Percentiles rank a stretch among this genome's conserved stretches.
Conservation (phyloP, 805 yeast species). For the Schwanniomyces sp. region DNA sequence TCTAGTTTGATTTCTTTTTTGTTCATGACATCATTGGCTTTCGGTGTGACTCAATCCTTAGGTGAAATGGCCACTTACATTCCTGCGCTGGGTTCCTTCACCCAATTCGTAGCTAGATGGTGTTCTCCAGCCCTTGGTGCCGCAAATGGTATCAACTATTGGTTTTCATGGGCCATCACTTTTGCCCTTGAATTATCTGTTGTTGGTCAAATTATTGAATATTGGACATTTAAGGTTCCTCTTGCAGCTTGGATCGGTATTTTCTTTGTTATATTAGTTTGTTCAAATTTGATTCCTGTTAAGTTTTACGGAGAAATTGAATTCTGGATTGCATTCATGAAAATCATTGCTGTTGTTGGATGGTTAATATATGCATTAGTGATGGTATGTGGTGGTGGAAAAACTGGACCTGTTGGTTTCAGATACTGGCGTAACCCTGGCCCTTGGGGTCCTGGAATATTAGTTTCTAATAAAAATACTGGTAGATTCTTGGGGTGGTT, state of each 20-base stretch:
- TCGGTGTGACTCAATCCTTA: slow-evolving; percentile 64
- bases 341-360: slow-evolving; percentile 70
- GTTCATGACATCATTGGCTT: slow-evolving; percentile 66
- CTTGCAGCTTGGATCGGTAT: slow-evolving; percentile 71
- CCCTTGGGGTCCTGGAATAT: slow-evolving; percentile 67
- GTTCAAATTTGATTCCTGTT: slow-evolving; percentile 64
- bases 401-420: slow-evolving; percentile 70
- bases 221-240: slow-evolving; percentile 71
- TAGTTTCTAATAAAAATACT: slow-evolving; percentile 47
- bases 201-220: slow-evolving; percentile 62
- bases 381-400: slow-evolving; percentile 77
- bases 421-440: slow-evolving; percentile 82
- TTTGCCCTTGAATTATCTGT: slow-evolving; percentile 73
- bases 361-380: slow-evolving; percentile 64
- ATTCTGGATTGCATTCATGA: slow-evolving; percentile 69
- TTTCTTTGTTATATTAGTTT: slow-evolving; percentile 57
- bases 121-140: slow-evolving; percentile 71
- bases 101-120: slow-evolving; percentile 68
- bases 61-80: slow-evolving; percentile 83
- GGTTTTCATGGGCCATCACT: slow-evolving; percentile 79
- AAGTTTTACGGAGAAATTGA: slow-evolving; percentile 72
- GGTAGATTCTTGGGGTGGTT: slow-evolving; percentile 71
- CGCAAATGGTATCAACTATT: slow-evolving; percentile 70
- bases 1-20: slow-evolving; percentile 62
- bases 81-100: slow-evolving; percentile 68